Evolutionary conservation across 1,284 basidiomycete species (phyloP), one percentile per base, ranked within the genome.

Genomic region (Anthracocystis setariae): DNA sequence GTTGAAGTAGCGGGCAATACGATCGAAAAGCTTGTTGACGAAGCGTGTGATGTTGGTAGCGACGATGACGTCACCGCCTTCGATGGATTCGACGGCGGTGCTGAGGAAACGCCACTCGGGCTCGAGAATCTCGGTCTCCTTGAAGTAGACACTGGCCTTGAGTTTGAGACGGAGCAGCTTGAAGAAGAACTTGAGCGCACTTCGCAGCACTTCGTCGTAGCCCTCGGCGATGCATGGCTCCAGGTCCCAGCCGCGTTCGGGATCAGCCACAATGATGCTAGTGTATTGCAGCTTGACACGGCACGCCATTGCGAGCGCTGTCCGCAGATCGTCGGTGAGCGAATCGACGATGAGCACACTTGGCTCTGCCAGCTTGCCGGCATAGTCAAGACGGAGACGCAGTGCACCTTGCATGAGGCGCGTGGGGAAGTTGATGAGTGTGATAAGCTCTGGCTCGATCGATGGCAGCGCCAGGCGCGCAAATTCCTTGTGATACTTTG

Each of bases 121-220:
- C 82, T 99, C 96, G 29, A 98, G 87, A 23, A 98, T 90, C 80
- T 98, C 96, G 0, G 94, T 97, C 85, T 98, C 95, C 79, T 96
- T 95, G 85, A 97, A 96, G 84, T 95, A 92, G 51, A 94, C 91
- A n/a, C 91, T 92, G 67, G 91, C 92, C 84, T 95, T 95, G 52
- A 99, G 87, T 83, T 97, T 96, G 90, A 91, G 93, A 76, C 96
- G 92, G 27, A 98, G 89, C 32, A 99, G 86, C 79, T 89, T 91
- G 87, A 98, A 98, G 85, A 98, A 96, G 82, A 90, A 90, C 9
- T 89, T 88, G 72, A 98, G 86, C 9, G 93, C 92, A 70, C 94
- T 91, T 58, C 96, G 86, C 54, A 98, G 90, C 2, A 92, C 92
- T 21, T 87, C 85, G 82, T 98, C 94, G 83, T 98, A 98, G 73